These are phyloP conservation scores for Takashimella koratensis DNA, from an alignment of 1,284 basidiomycete species.

Conservation along the genomic window DNA sequence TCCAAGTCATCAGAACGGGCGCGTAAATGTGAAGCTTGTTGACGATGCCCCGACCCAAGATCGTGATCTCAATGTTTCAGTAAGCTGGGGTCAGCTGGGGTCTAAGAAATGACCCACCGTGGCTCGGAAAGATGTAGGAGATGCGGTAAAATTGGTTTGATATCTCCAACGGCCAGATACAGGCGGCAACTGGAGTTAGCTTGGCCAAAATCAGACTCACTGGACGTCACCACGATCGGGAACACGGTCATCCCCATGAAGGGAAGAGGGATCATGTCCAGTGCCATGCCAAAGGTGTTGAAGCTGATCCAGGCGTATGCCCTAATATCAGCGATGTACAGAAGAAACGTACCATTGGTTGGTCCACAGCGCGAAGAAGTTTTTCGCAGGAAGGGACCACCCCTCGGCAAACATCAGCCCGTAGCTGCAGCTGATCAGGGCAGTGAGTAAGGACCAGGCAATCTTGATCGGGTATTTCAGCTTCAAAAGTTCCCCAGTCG, in stretches of 20 bases:
- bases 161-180: slow-evolving; percentile 19
- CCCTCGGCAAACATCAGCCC: slow-evolving; percentile 9
- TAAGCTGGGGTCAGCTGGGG: slow-evolving; percentile 5
- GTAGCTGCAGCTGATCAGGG: slow-evolving; percentile 10
- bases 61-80: slow-evolving; percentile 15
- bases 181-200: slow-evolving; percentile 7
- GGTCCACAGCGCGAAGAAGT: slow-evolving; percentile 20
- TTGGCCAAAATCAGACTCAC: background rate
- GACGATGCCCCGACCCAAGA: slow-evolving; percentile 12
- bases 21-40: slow-evolving; percentile 17
- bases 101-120: slow-evolving; percentile 3
- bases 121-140: slow-evolving; percentile 16
- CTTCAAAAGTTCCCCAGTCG: slow-evolving; percentile 4
- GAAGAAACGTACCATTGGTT: slow-evolving; percentile 10
- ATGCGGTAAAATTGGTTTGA: slow-evolving; percentile 19
- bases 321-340: slow-evolving; percentile 2
- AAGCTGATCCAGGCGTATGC: slow-evolving; percentile 13
- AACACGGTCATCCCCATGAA: slow-evolving; percentile 11
- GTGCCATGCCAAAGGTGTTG: slow-evolving; percentile 11
- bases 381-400: slow-evolving; percentile 11
- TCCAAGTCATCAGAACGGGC: slow-evolving; percentile 20
- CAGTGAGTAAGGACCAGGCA: slow-evolving; percentile 17
- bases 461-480: slow-evolving; percentile 11
- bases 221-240: slow-evolving; percentile 7
- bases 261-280: slow-evolving; percentile 11